These are phyloP conservation scores for Lumnitzera racemosa DNA, from an alignment of 345 rosid species.

Conservation along the genomic window DNA sequence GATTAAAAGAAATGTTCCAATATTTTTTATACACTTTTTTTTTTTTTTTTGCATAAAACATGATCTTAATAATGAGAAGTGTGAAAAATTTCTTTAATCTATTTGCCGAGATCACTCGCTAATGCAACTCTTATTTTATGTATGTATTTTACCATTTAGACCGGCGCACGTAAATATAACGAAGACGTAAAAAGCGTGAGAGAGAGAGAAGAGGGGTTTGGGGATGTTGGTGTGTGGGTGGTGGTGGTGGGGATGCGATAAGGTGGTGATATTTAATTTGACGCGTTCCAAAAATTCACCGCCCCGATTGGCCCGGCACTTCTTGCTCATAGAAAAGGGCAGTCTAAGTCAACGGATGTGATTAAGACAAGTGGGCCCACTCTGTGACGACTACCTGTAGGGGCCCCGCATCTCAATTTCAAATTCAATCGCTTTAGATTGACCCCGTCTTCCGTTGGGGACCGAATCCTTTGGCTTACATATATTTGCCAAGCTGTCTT, in stretches of 20 bases:
- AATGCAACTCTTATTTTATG: no score
- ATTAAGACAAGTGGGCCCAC: conserved; percentile 6
- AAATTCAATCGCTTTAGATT: conserved; percentile 1
- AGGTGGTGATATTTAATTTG: conserved; percentile 5
- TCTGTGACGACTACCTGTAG: conserved; percentile 5
- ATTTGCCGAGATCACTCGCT: no score
- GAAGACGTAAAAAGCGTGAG: no score
- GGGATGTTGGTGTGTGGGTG: not conserved
- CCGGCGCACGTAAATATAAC: no score
- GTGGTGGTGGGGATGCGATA: no score
- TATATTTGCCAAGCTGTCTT: not conserved
- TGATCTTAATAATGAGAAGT: no score
- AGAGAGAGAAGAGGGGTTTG: not conserved
- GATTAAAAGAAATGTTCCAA: no score
- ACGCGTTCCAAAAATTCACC: conserved; percentile 30
- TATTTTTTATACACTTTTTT: no score
- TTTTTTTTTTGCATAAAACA: no score
- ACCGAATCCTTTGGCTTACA: conserved; percentile 19
- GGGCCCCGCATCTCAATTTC: not conserved
- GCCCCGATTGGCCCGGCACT: conserved; percentile 29
- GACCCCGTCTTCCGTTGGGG: conserved; percentile 19
- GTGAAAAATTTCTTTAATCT: no score
- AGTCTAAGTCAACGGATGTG: conserved; percentile 27
- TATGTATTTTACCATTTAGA: no score
- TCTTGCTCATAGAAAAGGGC: conserved; percentile 12